These are phyloP conservation scores for Fraxinus anomala DNA, from an alignment of 257 asterid genomes.

Conservation along the genomic window DNA sequence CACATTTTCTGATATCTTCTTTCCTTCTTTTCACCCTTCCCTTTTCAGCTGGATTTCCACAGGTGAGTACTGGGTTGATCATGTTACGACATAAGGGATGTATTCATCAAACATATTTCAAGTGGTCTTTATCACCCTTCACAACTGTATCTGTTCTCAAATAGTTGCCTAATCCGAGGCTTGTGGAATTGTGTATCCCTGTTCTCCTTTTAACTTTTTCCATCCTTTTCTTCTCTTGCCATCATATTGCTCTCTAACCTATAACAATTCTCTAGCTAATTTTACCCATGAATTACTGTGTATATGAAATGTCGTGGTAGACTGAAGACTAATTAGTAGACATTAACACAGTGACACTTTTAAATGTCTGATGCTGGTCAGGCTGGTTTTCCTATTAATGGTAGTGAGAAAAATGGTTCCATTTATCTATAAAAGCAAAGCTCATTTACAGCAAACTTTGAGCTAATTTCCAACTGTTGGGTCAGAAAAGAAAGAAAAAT, in stretches of 20 bases:
- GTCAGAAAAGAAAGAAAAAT: neutral
- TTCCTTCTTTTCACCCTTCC: conserved; percentile 14
- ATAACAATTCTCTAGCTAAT: conserved; percentile 5
- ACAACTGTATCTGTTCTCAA: conserved; percentile 15
- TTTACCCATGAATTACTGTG: neutral
- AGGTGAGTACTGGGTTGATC: conserved; percentile 57
- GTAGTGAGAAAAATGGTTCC: conserved; percentile 19
- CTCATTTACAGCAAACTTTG: conserved; percentile 10
- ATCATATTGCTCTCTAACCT: neutral
- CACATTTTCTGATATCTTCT: conserved; percentile 31
- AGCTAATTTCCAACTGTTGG: no score
- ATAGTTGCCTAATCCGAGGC: conserved; percentile 24
- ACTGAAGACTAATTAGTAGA: conserved; percentile 7
- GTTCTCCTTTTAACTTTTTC: conserved; percentile 2
- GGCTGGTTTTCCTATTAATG: conserved; percentile 7
- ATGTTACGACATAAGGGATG: conserved; percentile 20
- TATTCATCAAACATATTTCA: conserved; percentile 1
- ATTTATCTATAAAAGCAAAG: neutral
- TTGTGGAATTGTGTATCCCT: conserved; percentile 14
- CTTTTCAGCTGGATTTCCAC: conserved; percentile 81
- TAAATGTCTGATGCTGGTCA: conserved; percentile 12
- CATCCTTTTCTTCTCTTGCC: conserved; percentile 8
- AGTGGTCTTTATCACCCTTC: conserved; percentile 20
- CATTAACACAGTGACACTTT: conserved; percentile 7
- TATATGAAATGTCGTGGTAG: conserved; percentile 17